These are phyloP conservation scores for Geotrichum histeridarum DNA, from an alignment of 1,139 yeast species.

Conservation along the genomic window DNA sequence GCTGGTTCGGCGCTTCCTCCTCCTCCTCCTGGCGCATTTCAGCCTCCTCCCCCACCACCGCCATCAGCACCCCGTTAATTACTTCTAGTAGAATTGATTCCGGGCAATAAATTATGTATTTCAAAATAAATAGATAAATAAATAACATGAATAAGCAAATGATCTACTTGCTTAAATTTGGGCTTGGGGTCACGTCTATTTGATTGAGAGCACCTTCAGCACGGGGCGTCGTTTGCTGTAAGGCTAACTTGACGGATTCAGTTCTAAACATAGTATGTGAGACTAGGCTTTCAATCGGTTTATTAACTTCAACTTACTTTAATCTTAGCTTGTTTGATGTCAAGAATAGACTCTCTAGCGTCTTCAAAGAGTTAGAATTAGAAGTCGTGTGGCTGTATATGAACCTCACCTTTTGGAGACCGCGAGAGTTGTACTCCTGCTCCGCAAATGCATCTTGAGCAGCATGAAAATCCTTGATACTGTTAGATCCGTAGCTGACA, in stretches of 20 bases:
- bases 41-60: conserved; percentile 17
- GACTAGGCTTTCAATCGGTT: neutral
- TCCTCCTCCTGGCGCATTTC: conserved; percentile 17
- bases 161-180: neutral
- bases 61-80: too few species aligned
- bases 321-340: conserved; percentile 25
- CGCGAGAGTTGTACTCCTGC: conserved; percentile 25
- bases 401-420: conserved; percentile 24
- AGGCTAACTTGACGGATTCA: conserved; percentile 21
- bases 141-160: too few species aligned
- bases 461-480: conserved; percentile 23
- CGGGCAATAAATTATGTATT: neutral
- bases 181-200: conserved; percentile 9
- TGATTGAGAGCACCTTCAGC: conserved; percentile 27
- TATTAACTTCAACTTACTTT: conserved; percentile 20
- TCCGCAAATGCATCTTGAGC: conserved; percentile 29
- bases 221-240: conserved; percentile 26
- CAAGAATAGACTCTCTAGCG: conserved; percentile 23
- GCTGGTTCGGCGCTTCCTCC: conserved; percentile 4
- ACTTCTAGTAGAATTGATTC: too few species aligned
- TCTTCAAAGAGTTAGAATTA: conserved; percentile 17
- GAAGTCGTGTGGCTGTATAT: neutral
- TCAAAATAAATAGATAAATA: too few species aligned
- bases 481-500: neutral
- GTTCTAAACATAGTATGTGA: conserved; percentile 18